A percentile compares a stretch with the other conserved stretches of the same genome.
These are phyloP conservation scores for Saccharomyces kudriavzevii DNA, from an alignment of 805 yeast species.

Conservation along the genomic window DNA sequence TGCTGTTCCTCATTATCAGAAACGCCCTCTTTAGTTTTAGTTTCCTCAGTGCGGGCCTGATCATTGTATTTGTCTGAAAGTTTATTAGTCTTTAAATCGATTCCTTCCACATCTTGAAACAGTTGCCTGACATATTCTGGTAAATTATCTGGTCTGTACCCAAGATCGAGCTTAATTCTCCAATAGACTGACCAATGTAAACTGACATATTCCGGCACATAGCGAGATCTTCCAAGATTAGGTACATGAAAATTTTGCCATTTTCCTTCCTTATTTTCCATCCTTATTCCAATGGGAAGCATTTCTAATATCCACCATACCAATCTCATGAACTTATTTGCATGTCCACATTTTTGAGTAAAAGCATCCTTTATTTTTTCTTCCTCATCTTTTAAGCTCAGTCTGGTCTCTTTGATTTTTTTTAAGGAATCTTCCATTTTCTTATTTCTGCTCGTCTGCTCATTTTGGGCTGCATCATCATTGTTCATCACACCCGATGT, in stretches of 20 bases:
- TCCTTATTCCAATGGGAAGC: slow-evolving; percentile 48
- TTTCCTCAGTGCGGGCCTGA: not conserved
- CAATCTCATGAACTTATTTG: slow-evolving; percentile 11
- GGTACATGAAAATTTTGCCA: slow-evolving; percentile 48
- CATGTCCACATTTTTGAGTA: slow-evolving; percentile 4
- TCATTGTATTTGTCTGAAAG: not conserved
- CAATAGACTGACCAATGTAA: slow-evolving; percentile 62
- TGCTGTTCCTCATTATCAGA: not conserved
- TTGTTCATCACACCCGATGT: not conserved
- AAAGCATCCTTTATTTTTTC: slow-evolving; percentile 18
- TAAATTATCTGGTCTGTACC: slow-evolving; percentile 40
- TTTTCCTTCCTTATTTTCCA: slow-evolving; percentile 39
- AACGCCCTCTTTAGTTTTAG: not conserved
- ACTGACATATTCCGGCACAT: slow-evolving; percentile 39
- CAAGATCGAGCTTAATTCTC: slow-evolving; percentile 40
- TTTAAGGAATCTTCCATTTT: not conserved
- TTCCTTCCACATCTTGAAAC: slow-evolving; percentile 14
- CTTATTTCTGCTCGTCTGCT: not conserved
- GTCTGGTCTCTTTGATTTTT: not conserved
- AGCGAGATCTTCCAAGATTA: slow-evolving; percentile 47
- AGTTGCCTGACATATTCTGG: slow-evolving; percentile 31
- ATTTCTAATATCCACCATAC: slow-evolving; percentile 59
- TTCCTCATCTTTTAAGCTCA: slow-evolving; percentile 35
- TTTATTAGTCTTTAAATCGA: slow-evolving; percentile 3
- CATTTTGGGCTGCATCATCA: not conserved